Base-by-base conservation (phyloP, 2,329 filamentous ascomycete species). In the Fusarium luffae region DNA sequence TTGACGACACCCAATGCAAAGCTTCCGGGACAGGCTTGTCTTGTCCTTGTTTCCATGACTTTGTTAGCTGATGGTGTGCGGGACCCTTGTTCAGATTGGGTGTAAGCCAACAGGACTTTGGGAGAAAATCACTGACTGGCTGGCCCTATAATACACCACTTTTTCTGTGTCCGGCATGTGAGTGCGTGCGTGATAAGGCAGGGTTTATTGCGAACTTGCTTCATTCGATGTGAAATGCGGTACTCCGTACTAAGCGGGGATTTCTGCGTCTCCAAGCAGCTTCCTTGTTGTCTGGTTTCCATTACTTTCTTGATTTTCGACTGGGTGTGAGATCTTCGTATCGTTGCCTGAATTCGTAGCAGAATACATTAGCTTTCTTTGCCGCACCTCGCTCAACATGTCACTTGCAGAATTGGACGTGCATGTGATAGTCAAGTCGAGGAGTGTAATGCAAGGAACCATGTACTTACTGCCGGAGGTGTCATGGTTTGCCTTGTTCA, bases 181-280 rank as follows among this genome's bases (percentile, higher is more conserved):
- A 62, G 51, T 54, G 23, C 19, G 42, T 64, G 48, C 58, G 67
- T 69, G 67, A 68, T 68, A 70, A 67, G 49, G 37, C 54, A 67
- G 40, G 67, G 58, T 48, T 51, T 65, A 60, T 70, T 68, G 63
- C 55, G 49, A 68, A 52, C 46, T 43, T 23, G 28, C 43, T 57
- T 49, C 58, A 61, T 68, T 60, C 40, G 63, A 52, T 48, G 52
- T 23, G 19, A 40, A 51, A 49, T 55, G 27, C 28, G 43, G 34
- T 46, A 44, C 59, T n/a, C 21, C 34, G 34, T 42, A 44, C 59
- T 23, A 44, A 59, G 41, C 18, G 56, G 57, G 48, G 40, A 32
- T 21, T 14, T 21, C 34, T 47, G 50, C 34, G n/a, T 49, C 41
- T 48, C 23, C 34, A 48, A 23, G 54, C 16, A 40, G 34, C 32